Conservation (phyloP, 208 protist species). For the Leishmania tropica region DNA sequence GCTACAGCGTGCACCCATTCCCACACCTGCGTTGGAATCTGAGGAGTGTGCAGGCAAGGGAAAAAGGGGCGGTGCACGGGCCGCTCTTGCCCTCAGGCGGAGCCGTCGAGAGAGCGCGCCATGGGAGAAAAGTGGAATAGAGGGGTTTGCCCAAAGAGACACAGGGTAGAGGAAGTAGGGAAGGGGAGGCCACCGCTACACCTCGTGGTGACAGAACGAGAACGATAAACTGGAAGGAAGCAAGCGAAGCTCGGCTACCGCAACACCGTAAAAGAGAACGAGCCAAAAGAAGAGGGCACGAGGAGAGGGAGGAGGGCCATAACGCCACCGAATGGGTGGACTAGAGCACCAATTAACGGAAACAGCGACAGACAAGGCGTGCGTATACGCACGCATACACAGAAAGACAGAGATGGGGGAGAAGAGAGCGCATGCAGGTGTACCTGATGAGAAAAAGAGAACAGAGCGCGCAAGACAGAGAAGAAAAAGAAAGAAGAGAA, state of each 20-base stretch:
- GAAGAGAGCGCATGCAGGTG: background rate
- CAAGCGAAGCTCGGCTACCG: background rate
- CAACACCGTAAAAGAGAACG: background rate
- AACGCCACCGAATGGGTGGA: background rate
- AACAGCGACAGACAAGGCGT: background rate
- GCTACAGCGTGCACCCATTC: too few species aligned
- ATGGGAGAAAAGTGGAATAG: background rate
- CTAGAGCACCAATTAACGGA: background rate
- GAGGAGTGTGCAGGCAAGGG: background rate
- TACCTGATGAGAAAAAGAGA: background rate
- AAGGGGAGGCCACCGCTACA: background rate
- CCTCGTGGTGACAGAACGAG: background rate
- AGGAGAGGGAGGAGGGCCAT: background rate
- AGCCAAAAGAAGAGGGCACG: background rate
- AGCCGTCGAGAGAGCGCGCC: background rate
- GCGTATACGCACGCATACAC: background rate
- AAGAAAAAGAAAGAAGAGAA: background rate
- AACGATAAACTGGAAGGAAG: background rate
- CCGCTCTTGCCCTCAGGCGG: background rate
- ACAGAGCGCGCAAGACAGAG: background rate
- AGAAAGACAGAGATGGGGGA: background rate
- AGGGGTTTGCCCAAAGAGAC: background rate
- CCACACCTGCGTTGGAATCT: background rate
- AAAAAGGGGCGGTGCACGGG: background rate
- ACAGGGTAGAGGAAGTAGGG: background rate